A percentile compares a stretch with the other conserved stretches of the same genome.
Conservation (phyloP, 139 green algal species). For the Chlorella sp. region DNA sequence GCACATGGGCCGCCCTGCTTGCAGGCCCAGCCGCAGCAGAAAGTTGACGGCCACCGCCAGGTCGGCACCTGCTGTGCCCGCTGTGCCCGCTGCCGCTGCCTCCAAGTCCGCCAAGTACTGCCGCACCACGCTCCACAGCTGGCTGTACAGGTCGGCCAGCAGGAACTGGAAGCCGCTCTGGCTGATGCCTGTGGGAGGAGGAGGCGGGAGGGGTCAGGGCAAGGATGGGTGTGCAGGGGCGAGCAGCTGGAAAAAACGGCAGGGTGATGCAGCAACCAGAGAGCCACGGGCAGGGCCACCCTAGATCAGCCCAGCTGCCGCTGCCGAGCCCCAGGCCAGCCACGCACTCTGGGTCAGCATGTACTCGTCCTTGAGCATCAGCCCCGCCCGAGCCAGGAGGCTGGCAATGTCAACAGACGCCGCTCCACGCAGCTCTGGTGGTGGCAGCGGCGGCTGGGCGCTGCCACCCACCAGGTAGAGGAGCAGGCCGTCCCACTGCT, state of each 20-base stretch:
- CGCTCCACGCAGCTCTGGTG: conserved; percentile 8
- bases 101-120: conserved; percentile 76
- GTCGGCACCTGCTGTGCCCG: neutral
- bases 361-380: conserved; percentile 42
- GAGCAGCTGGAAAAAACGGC: too few species aligned
- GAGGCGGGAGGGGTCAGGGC: neutral
- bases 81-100: neutral
- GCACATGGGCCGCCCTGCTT: conserved; percentile 57
- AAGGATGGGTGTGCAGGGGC: neutral
- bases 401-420: conserved; percentile 51
- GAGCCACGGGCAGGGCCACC: neutral
- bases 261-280: neutral
- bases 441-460: neutral
- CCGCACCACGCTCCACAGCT: conserved; percentile 85
- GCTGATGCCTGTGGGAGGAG: conserved; percentile 50
- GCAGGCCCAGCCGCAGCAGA: conserved; percentile 89
- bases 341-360: conserved; percentile 11
- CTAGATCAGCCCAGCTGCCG: neutral
- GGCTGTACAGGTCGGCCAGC: conserved; percentile 71
- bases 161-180: conserved; percentile 83
- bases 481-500: conserved; percentile 58
- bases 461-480: conserved; percentile 59
- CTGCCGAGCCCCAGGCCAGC: neutral
- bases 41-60: conserved; percentile 58
- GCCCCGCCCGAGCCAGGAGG: conserved; percentile 54